Evolutionary conservation across 495 filamentous ascomycete genomes (phyloP), one percentile per base, ranked within the genome.

Genomic region (Pyrenula aspistea): DNA sequence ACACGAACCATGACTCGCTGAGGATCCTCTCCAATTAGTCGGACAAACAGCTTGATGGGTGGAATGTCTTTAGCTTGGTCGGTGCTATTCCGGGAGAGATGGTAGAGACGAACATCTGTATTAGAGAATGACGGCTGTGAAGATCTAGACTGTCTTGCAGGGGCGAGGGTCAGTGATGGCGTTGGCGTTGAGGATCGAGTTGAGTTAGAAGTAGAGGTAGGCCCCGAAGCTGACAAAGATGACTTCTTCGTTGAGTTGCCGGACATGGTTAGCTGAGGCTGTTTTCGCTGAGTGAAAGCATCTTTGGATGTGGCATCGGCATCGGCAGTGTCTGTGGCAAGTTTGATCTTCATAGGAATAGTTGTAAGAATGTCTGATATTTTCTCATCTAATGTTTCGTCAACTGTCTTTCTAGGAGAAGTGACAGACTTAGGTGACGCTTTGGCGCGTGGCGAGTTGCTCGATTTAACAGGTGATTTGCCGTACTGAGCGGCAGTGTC

Each of bases 1-100:
- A 97, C 89, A 56, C 93, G 86, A 10, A 96, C 94, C 91, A 98
- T 96, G 50, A 97, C 91, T 24, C 93, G 82, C 67, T 95, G 89
- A n/a, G 86, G 85, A 24, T 82, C 76, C 67, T 94, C 89, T 36
- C 93, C 93, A 1, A 98, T 90, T 12, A 89, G 83, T 0, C 93
- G 86, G 23, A 97, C 89, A 64, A 92, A 93, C 1, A 98, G 79
- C 67, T 95, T 96, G 60, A 93, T 91, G 0, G 93, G 93, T 23
- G 85, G 78, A 57, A 90, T 82, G 50, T 88, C 88, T 3, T 52
- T 20, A 8, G 50, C 8, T 42, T 42, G 31, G 31, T 15, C 15
- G 8, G 19, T 4, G 25, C 85, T 87, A 48, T 82, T 78, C 31
- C 90, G 85, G n/a, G 88, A 86, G 22, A 98, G 80, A 70, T 98